Percentiles rank a stretch among this genome's conserved stretches.
Evolutionary conservation across 192 early-diverging fungal genomes (phyloP).

Genomic region (Coemansia sp.): DNA sequence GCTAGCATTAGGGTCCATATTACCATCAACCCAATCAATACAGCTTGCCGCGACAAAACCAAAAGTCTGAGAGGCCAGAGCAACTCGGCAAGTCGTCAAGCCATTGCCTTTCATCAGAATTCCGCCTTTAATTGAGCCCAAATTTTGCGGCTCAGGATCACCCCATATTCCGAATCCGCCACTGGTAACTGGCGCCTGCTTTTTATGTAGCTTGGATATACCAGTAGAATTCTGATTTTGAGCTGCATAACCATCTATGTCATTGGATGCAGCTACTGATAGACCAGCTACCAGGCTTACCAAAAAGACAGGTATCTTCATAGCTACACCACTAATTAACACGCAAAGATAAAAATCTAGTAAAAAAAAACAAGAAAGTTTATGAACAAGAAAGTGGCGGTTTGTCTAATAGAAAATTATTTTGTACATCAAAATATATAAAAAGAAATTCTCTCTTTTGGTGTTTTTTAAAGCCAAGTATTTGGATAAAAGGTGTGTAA

Average conservation of each 20-base stretch:
- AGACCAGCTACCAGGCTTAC: slow-evolving; percentile 5
- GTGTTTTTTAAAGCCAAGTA: too few relatives aligned
- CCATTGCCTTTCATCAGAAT: slow-evolving; percentile 14
- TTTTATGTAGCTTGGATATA: too few relatives aligned
- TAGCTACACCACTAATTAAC: background rate
- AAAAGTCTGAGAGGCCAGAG: slow-evolving; percentile 9
- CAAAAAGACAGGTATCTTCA: slow-evolving; percentile 1
- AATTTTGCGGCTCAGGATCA: background rate
- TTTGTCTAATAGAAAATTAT: background rate
- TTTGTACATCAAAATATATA: too few relatives aligned
- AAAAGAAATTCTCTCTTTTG: too few relatives aligned
- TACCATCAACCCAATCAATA: slow-evolving; percentile 7
- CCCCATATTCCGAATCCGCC: background rate
- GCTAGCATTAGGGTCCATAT: background rate
- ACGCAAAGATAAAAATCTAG: background rate
- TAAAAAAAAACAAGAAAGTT: background rate
- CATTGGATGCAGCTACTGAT: background rate
- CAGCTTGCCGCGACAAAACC: slow-evolving; percentile 32
- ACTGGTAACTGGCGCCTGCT: background rate
- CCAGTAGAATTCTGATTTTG: too few relatives aligned
- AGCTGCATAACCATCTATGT: background rate
- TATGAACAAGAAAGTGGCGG: background rate
- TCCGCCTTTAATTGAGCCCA: slow-evolving; percentile 4
- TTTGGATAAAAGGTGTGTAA: too few relatives aligned
- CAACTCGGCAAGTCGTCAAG: slow-evolving; percentile 17